Conservation (phyloP, 2,329 filamentous ascomycete species). For the Calonectria henricotiae region DNA sequence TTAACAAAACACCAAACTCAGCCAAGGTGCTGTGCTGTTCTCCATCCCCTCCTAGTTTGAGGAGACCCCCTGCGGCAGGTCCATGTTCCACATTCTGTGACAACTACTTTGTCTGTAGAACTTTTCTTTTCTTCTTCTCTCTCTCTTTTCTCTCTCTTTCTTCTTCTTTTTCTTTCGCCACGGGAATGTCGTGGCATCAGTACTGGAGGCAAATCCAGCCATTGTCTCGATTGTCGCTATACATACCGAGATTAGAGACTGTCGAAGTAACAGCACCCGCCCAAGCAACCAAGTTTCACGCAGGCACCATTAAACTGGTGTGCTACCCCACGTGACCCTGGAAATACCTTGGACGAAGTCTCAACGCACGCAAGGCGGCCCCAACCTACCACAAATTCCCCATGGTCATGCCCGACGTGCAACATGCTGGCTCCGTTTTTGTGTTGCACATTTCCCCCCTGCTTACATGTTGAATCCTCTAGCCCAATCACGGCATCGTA, state of each 20-base stretch:
- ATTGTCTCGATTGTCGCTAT: not conserved
- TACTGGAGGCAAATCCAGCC: not conserved
- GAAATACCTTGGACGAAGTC: not conserved
- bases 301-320: not conserved
- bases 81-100: too few species aligned
- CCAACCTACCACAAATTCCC: not conserved
- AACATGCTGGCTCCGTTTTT: not conserved
- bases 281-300: slow-evolving; percentile 18
- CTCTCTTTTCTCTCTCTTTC: too few species aligned
- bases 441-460: not conserved
- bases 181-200: not conserved
- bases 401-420: not conserved
- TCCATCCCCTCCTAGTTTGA: not conserved
- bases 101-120: too few species aligned
- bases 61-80: too few species aligned
- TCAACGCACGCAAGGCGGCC: not conserved
- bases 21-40: not conserved
- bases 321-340: slow-evolving; percentile 5
- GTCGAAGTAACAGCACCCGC: slow-evolving; percentile 5
- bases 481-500: not conserved
- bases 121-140: too few species aligned
- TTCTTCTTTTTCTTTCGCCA: too few species aligned
- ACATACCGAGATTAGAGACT: slow-evolving; percentile 11
- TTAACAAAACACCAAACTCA: too few species aligned
- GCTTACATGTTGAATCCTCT: not conserved